phyloP scores from a whole-genome alignment of 116 monocot species.

The Iris pallida region DNA sequence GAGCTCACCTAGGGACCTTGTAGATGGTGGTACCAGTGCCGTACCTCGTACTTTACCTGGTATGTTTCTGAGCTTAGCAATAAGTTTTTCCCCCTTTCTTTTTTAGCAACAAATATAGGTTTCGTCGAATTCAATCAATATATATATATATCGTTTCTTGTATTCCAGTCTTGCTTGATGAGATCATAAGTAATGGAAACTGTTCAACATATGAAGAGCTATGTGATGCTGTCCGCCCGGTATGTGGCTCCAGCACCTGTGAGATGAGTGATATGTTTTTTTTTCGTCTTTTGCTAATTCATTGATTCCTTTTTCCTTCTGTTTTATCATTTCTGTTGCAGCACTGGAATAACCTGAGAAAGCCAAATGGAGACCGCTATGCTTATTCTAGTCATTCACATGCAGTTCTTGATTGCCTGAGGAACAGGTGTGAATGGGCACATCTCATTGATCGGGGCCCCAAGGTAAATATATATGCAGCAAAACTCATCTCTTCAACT shows the following conservation, averaged over 20 bases:
- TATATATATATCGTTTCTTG: neutral
- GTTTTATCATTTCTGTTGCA: constrained; percentile 18
- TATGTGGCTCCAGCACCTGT: constrained; percentile 22
- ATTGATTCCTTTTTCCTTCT: constrained; percentile 2
- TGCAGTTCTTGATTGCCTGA: constrained; percentile 85
- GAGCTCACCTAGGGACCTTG: constrained; percentile 28
- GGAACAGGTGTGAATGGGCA: constrained; percentile 83
- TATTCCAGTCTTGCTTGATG: constrained; percentile 72
- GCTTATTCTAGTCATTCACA: constrained; percentile 75
- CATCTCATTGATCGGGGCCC: constrained; percentile 73
- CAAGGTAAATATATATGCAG: constrained; percentile 37
- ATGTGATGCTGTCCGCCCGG: constrained; percentile 67
- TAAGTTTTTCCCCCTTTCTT: neutral
- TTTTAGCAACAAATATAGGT: neutral
- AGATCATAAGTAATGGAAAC: constrained; percentile 54
- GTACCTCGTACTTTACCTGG: constrained; percentile 64
- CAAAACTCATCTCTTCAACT: neutral
- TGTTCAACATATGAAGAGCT: constrained; percentile 62
- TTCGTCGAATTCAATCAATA: neutral
- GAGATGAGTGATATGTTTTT: neutral
- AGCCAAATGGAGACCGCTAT: constrained; percentile 74
- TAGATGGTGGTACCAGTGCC: constrained; percentile 24
- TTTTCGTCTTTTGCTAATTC: constrained; percentile 1
- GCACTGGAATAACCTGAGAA: constrained; percentile 78
- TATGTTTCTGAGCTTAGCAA: constrained; percentile 11